Base-by-base conservation (phyloP, 305 asterid genomes). In the Stenogyne calaminthoides region DNA sequence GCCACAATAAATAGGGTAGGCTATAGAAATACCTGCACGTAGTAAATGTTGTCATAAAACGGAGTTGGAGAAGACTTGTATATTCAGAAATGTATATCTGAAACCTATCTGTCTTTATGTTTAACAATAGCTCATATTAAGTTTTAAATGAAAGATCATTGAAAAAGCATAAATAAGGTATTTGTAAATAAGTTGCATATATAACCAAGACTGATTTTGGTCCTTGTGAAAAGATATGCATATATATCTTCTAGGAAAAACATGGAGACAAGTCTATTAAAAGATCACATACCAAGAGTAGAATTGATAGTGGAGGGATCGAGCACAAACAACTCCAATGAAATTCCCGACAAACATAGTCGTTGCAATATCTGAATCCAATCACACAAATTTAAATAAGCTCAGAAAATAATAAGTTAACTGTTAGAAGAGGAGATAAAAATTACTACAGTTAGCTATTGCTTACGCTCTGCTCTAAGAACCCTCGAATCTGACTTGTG, bases 301-400 rank as follows among this genome's bases (percentile, higher is more conserved):
- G 80, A 89, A 93, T 82, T 91, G 98, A 84, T 91, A 93, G 70
- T 91, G 98, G 80, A 93, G 88, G 80, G 98, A 93, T 46, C 96
- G 87, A 34, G 98, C 97, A 85, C 89, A 91, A 49, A 91, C 79
- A 67, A 91, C 86, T 78, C 98, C 98, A 12, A 91, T 84, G 81
- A 93, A 93, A 78, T 93, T 93, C 80, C 98, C 98, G 47, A 84
- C 93, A 78, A 93, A 91, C 91, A 93, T 68, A 61, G 93, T 85
- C 0, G 96, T 86, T 15, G 73, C 82, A 46, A 89, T 91, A 87
- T 93, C 97, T 93, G 93, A 74, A 72, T 76, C 19, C 67, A 72
- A 36, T 19, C 55, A 6, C 25, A 10, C 22, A 47, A 77, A 72
- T 68, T 32, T 56, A 57, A 46, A 57, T 65, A 22, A 12, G 72